Base-by-base conservation (phyloP, 768 basidiomycete genomes). In the Rhizopogon roseolus region DNA sequence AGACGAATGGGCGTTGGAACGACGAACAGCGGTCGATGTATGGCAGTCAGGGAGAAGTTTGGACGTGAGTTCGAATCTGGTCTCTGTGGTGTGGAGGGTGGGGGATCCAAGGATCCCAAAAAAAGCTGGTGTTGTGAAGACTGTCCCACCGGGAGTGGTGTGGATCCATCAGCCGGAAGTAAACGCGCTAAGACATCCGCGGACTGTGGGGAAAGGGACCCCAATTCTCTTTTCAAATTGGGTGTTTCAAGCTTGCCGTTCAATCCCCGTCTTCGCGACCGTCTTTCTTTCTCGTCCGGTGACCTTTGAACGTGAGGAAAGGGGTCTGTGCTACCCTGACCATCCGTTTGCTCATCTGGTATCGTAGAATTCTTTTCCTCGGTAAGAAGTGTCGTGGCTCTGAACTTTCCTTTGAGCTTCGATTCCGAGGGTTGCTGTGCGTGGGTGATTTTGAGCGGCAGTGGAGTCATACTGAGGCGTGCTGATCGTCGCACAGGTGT, bases 191-290 rank as follows among this genome's bases (percentile, higher is more conserved):
- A 71, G 38, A 77, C 58, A 50, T 63, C 65, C 38, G 70, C 69
- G 41, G 87, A 86, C 13, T 74, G 71, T 2, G 85, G 84, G n/a
- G 85, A 86, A 38, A 86, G 65, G 17, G 82, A 82, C 14, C 77
- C 74, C 27, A 83, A 65, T 63, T 78, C 77, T 54, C 78, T 72
- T 42, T 67, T 64, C 27, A 60, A 68, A 41, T 63, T 49, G 43
- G 29, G 13, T 42, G 44, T 19, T 22, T 38, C 50, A 10, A n/a
- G 50, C 19, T 52, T 46, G 13, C 34, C 49, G 16, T 43, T 52
- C 8, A 81, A 63, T 60, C 76, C 74, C 54, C 76, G 69, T 44
- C 66, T 63, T 52, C 63, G 65, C 43, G 64, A 59, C 17, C 44
- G 57, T 8, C 49, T 36, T 28, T 37, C 53, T 34, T 54, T 45